Evolutionary conservation across 257 asterid species (phyloP).

Genomic region (Coffea eugenioides): DNA sequence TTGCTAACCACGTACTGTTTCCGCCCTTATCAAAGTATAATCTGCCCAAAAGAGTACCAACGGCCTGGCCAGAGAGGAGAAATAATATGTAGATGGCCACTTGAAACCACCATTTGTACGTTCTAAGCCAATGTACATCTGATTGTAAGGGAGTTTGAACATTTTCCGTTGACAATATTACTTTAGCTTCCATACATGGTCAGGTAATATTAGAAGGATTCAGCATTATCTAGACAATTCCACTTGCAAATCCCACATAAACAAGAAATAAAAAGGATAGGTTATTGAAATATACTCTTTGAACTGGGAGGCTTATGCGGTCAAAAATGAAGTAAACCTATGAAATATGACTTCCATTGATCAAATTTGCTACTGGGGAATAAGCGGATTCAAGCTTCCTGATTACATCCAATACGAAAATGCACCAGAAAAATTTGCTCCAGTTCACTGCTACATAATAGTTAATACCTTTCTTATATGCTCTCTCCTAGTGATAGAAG

Average conservation of each 20-base stretch:
- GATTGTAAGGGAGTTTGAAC: not conserved
- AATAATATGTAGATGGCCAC: constrained; percentile 39
- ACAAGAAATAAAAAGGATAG: too few species aligned
- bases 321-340: too few species aligned
- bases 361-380: too few species aligned
- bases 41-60: constrained; percentile 55
- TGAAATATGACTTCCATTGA: too few species aligned
- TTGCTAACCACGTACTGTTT: constrained; percentile 63
- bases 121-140: constrained; percentile 6
- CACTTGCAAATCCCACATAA: not conserved
- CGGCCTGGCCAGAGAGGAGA: constrained; percentile 52
- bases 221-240: not conserved
- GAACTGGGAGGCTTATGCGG: too few species aligned
- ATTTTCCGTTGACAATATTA: not conserved
- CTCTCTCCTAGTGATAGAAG: too few species aligned
- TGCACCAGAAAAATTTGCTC: too few species aligned
- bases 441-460: too few species aligned
- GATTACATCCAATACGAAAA: too few species aligned
- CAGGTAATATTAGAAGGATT: not conserved
- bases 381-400: too few species aligned
- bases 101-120: constrained; percentile 60
- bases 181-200: constrained; percentile 7
- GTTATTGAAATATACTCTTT: too few species aligned
- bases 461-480: too few species aligned
- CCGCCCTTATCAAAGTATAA: constrained; percentile 76